phyloP scores from a whole-genome alignment of 129 eudicot genomes.

The Chrysanthemum lavandulifolium region DNA sequence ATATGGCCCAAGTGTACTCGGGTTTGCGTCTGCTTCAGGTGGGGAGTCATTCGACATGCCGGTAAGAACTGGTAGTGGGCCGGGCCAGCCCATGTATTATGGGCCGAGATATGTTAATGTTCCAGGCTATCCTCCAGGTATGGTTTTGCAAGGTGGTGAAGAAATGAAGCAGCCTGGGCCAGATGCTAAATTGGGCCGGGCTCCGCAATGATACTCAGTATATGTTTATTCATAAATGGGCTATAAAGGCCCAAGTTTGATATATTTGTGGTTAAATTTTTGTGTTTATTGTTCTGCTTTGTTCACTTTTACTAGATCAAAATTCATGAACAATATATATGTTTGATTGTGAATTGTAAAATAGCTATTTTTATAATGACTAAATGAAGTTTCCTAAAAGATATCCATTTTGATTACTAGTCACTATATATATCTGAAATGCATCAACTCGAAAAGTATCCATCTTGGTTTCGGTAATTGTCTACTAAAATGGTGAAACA shows the following conservation, averaged over 20 bases:
- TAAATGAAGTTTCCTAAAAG: neutral
- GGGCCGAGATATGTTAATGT: conserved; percentile 55
- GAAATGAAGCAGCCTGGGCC: conserved; percentile 48
- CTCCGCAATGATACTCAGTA: conserved; percentile 36
- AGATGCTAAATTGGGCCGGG: conserved; percentile 47
- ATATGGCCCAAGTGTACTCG: conserved; percentile 53
- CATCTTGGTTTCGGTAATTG: neutral
- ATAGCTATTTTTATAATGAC: neutral
- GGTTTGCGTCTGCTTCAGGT: conserved; percentile 42
- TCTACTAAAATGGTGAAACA: neutral
- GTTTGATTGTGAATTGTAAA: conserved; percentile 30
- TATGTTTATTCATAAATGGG: conserved; percentile 10
- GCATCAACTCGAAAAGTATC: neutral
- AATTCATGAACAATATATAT: conserved; percentile 24
- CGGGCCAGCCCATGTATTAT: conserved; percentile 55
- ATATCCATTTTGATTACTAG: neutral
- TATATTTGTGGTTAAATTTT: conserved; percentile 7
- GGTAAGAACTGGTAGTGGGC: conserved; percentile 44
- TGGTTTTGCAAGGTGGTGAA: conserved; percentile 53
- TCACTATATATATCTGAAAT: neutral
- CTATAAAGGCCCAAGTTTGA: conserved; percentile 18
- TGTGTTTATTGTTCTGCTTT: conserved; percentile 2
- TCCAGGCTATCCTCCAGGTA: conserved; percentile 66
- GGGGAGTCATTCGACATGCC: conserved; percentile 47
- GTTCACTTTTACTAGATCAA: conserved; percentile 25